Evolutionary conservation across 1,284 basidiomycete genomes (phyloP).

Genomic region (Bjerkandera adusta): DNA sequence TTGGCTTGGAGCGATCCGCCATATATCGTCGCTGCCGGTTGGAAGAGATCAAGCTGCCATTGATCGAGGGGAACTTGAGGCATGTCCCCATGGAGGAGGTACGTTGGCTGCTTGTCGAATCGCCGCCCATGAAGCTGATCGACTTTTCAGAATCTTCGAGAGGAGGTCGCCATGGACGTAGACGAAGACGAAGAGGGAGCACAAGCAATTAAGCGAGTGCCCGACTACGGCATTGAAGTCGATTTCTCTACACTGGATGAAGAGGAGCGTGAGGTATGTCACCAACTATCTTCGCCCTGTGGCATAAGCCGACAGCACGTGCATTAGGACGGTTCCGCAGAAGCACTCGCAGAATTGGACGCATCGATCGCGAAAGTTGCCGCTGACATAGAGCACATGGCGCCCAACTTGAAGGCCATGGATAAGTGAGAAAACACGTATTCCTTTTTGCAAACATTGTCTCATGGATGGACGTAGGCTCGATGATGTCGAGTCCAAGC

Average conservation of each 20-base stretch:
- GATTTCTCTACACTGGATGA: constrained; percentile 83
- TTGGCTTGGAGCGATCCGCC: constrained; percentile 82
- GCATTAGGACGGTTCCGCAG: constrained; percentile 61
- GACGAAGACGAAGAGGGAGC: constrained; percentile 81
- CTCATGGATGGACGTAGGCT: constrained; percentile 46
- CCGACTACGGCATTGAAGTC: constrained; percentile 89
- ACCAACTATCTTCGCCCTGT: background rate
- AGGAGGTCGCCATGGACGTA: constrained; percentile 88
- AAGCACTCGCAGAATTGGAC: constrained; percentile 75
- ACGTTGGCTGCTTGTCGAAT: constrained; percentile 16
- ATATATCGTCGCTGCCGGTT: constrained; percentile 92
- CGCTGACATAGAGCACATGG: constrained; percentile 90
- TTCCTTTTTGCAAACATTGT: constrained; percentile 3
- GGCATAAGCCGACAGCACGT: background rate
- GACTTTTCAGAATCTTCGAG: constrained; percentile 62
- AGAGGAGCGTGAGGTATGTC: constrained; percentile 73
- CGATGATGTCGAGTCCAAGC: constrained; percentile 87
- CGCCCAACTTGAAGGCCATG: constrained; percentile 95
- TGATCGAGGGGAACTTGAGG: constrained; percentile 74
- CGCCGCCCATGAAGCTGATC: constrained; percentile 2
- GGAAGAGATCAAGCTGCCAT: constrained; percentile 88
- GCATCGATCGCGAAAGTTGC: constrained; percentile 72
- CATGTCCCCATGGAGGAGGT: constrained; percentile 96
- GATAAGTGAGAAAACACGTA: constrained; percentile 54
- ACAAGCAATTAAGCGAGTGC: constrained; percentile 67